Base-by-base conservation (phyloP, 2,329 filamentous ascomycete species). In the Botrytis fragariae region DNA sequence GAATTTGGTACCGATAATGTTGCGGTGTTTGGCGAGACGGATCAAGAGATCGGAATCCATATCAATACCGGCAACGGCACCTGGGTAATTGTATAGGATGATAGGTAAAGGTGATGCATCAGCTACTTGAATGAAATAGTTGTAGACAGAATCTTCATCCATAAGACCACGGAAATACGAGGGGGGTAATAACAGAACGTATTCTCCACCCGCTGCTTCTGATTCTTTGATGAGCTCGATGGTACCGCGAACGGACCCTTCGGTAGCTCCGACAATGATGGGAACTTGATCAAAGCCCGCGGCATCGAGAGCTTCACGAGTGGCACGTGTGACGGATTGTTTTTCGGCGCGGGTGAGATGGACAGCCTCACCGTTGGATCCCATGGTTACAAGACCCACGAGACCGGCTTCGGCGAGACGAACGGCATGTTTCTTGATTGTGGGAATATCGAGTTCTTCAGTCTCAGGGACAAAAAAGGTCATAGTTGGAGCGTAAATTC, bases 11-110 rank as follows among this genome's bases (percentile, higher is more conserved):
- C 94, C 94, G 75, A 94, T 85, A 79, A 97, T 93, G 83, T 97
- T 97, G 77, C 90, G 89, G 83, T 97, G 93, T 81, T 90, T 84
- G 62, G 91, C 92, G 54, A 97, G 88, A 81, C 87, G 88, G 84
- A 96, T 93, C 79, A 97, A 88, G 74, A 95, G 87, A 81, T 97
- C 94, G 74, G 92, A 95, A 86, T 96, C 93, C 89, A 97, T 92
- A 82, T 97, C 94, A 80, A 97, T 92, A 69, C 94, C 94, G 9
- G 93, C 88, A 9, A 96, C 94, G 68, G 93, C 94, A 69, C 93
- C 93, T 0, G 94, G 94, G 84, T 96, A 97, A 86, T 97, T 97
- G 88, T 97, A 97, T 65, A 97, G 85, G 76, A 97, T 88, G 72
- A 97, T 82, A n/a, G 93, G 93, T 14, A 96, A 84, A 8, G 93